Conservation (phyloP, 768 basidiomycete species). For the Rhodosporidiobolus sp. region DNA sequence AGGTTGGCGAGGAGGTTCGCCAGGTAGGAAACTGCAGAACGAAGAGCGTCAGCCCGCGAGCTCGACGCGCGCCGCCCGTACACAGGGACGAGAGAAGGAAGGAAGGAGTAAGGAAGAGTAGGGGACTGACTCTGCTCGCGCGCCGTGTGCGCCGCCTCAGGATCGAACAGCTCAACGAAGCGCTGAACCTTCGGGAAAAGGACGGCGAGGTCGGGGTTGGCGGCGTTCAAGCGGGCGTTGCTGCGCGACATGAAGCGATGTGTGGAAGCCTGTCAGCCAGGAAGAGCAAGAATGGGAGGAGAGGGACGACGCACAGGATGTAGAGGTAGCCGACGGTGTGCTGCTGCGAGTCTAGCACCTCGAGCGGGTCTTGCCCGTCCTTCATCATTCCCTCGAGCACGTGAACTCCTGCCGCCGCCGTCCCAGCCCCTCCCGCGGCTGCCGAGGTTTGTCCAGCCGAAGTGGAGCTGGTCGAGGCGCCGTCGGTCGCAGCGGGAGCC, state of each 20-base stretch:
- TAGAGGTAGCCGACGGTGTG: slow-evolving; percentile 68
- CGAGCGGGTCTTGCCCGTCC: slow-evolving; percentile 67
- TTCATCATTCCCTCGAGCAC: slow-evolving; percentile 47
- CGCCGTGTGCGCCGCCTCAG: slow-evolving; percentile 6
- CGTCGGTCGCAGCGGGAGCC: not conserved
- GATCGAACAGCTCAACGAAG: slow-evolving; percentile 8
- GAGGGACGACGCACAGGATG: slow-evolving; percentile 61
- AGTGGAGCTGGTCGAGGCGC: not conserved
- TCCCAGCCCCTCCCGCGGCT: slow-evolving; percentile 59
- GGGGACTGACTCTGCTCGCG: slow-evolving; percentile 16
- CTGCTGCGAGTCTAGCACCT: slow-evolving; percentile 56
- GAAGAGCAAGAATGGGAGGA: accelerated
- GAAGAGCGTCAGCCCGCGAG: not conserved
- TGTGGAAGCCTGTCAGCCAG: not conserved
- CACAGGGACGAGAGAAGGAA: not conserved
- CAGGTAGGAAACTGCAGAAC: slow-evolving; percentile 9
- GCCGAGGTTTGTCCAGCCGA: slow-evolving; percentile 42
- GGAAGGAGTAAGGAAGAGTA: not conserved
- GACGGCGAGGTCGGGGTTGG: not conserved
- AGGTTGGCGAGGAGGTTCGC: not conserved
- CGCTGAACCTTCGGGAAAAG: not conserved
- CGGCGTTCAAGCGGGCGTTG: not conserved
- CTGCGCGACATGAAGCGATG: not conserved
- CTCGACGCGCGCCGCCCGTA: too few relatives aligned
- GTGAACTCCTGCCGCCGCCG: slow-evolving; percentile 3